Evolutionary conservation across 257 asterid species (phyloP).

Genomic region (Plantago ovata): DNA sequence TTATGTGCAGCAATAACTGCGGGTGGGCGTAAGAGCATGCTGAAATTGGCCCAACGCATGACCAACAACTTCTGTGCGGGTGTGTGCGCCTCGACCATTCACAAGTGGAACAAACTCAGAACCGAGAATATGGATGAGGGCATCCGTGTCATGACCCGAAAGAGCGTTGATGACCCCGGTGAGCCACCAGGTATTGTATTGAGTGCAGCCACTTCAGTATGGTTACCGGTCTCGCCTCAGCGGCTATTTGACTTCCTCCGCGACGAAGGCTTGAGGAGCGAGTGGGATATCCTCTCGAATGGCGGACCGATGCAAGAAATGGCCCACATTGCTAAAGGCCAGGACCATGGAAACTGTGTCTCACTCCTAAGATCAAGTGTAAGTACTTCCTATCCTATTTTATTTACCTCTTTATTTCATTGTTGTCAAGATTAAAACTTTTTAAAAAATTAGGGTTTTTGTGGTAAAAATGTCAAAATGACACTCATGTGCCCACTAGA

Average conservation of each 20-base stretch:
- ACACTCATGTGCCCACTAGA: slow-evolving; percentile 37
- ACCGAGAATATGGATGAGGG: slow-evolving; percentile 49
- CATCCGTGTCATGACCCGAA: slow-evolving; percentile 61
- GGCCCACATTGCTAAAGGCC: slow-evolving; percentile 65
- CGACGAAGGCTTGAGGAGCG: slow-evolving; percentile 49
- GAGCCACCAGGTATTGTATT: slow-evolving; percentile 61
- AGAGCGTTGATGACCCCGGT: slow-evolving; percentile 58
- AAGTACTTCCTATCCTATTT: slow-evolving; percentile 1
- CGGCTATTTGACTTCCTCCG: slow-evolving; percentile 57
- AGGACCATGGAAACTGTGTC: slow-evolving; percentile 58
- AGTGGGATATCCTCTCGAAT: slow-evolving; percentile 63
- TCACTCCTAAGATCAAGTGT: slow-evolving; percentile 61
- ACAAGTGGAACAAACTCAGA: slow-evolving; percentile 60
- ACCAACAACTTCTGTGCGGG: slow-evolving; percentile 62
- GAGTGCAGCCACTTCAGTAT: slow-evolving; percentile 60
- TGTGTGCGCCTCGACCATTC: slow-evolving; percentile 53
- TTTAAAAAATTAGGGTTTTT: neutral
- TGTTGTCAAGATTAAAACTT: neutral
- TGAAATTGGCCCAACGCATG: slow-evolving; percentile 68
- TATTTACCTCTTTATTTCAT: neutral
- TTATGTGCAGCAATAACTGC: slow-evolving; percentile 40
- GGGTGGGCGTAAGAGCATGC: slow-evolving; percentile 54
- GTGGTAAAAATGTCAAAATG: slow-evolving; percentile 18
- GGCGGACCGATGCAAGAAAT: slow-evolving; percentile 79
- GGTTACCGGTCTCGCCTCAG: slow-evolving; percentile 57